Evolutionary conservation across 139 green algal species (phyloP).

Genomic region (Trebouxia sp.): DNA sequence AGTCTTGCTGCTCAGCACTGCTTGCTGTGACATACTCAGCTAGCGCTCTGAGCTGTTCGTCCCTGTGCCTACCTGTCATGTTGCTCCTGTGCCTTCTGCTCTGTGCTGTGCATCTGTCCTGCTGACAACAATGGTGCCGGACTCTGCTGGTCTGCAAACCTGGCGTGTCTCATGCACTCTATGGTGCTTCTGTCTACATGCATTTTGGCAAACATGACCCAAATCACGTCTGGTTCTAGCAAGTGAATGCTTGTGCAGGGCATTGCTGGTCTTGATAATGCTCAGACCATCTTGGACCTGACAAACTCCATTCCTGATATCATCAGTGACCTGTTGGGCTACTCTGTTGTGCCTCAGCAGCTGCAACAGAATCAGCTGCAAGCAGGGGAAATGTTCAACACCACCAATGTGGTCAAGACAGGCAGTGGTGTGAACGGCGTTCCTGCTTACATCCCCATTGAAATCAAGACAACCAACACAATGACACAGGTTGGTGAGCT

Average conservation of each 20-base stretch:
- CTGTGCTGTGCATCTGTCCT: neutral
- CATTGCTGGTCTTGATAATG: neutral
- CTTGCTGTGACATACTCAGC: no score
- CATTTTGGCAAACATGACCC: no score
- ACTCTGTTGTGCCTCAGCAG: neutral
- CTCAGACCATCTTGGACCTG: neutral
- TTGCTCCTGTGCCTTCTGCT: neutral
- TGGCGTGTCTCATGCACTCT: neutral
- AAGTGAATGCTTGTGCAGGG: no score
- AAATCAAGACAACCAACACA: neutral
- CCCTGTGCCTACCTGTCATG: no score
- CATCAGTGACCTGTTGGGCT: conserved; percentile 2
- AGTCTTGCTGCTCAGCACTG: no score
- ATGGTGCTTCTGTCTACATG: no score
- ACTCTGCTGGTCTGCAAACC: no score
- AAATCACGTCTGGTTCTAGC: no score
- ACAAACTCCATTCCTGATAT: neutral
- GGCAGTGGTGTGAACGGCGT: conserved; percentile 13
- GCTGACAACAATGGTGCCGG: no score
- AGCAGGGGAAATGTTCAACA: neutral
- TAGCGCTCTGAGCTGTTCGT: no score
- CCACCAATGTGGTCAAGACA: conserved; percentile 13
- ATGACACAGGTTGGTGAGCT: neutral
- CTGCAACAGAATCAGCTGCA: neutral
- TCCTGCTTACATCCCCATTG: neutral